Conservation (phyloP, 495 filamentous ascomycete genomes). For the Bacidia gigantensis region DNA sequence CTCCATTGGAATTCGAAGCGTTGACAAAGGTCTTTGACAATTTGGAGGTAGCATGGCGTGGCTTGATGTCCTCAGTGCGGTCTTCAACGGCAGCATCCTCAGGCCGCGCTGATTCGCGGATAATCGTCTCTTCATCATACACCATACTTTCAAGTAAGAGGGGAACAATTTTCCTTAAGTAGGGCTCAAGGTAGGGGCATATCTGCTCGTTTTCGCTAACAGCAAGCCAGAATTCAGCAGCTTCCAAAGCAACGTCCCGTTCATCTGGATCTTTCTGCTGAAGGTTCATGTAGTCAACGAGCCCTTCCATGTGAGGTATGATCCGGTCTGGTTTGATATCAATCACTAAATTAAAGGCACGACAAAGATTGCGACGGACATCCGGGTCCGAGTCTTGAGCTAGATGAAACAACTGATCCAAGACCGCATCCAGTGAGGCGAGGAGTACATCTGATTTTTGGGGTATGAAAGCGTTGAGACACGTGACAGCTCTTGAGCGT, state of each 20-base stretch:
- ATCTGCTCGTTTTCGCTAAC: constrained; percentile 76
- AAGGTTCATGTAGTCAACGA: constrained; percentile 84
- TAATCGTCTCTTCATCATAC: constrained; percentile 86
- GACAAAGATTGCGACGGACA: constrained; percentile 81
- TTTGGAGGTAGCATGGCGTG: constrained; percentile 76
- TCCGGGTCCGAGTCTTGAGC: constrained; percentile 60
- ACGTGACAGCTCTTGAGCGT: constrained; percentile 60
- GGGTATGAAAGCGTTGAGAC: constrained; percentile 82
- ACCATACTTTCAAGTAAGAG: constrained; percentile 91
- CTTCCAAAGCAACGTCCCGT: constrained; percentile 82
- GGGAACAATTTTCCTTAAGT: constrained; percentile 74
- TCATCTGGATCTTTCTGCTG: constrained; percentile 78
- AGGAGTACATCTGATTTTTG: constrained; percentile 66
- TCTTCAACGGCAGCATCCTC: constrained; percentile 92
- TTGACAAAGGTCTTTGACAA: constrained; percentile 35
- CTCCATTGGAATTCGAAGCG: constrained; percentile 35
- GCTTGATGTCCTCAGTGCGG: constrained; percentile 79
- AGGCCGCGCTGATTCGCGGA: constrained; percentile 62
- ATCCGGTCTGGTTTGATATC: constrained; percentile 85
- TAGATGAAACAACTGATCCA: constrained; percentile 70
- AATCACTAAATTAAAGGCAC: constrained; percentile 82
- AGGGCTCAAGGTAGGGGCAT: constrained; percentile 56
- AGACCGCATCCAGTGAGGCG: constrained; percentile 59
- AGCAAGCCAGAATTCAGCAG: constrained; percentile 94
- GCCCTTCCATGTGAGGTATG: constrained; percentile 69